phyloP scores from a whole-genome alignment of 2,329 filamentous ascomycete species.

The Fusarium scirpi region DNA sequence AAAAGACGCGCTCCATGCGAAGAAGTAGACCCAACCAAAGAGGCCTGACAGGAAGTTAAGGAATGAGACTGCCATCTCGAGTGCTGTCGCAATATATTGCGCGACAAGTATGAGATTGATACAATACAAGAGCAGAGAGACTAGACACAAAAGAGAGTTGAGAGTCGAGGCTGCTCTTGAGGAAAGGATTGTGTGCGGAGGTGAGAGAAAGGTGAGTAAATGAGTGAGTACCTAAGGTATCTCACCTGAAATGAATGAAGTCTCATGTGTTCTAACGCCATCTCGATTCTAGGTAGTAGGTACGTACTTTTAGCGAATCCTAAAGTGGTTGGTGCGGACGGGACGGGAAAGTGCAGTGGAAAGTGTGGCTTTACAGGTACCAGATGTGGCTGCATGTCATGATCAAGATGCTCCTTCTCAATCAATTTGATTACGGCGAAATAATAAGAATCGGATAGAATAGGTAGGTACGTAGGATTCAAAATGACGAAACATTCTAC shows the following conservation, averaged over 20 bases:
- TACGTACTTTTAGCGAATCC: conserved; percentile 8
- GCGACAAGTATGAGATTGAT: background rate
- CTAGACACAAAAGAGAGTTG: conserved; percentile 1
- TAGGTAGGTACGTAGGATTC: background rate
- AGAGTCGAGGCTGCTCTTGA: conserved; percentile 1
- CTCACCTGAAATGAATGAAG: conserved; percentile 1
- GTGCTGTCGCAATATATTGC: background rate
- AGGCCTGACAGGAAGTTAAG: conserved; percentile 66
- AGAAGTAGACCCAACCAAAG: conserved; percentile 80
- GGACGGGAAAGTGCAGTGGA: conserved; percentile 6
- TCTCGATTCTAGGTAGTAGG: conserved; percentile 3
- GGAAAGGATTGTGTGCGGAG: conserved; percentile 27
- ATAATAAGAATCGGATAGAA: background rate
- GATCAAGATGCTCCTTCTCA: conserved; percentile 5
- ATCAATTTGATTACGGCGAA: background rate
- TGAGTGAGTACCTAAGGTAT: background rate
- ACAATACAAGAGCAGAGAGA: background rate
- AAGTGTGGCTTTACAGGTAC: conserved; percentile 35
- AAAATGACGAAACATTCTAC: background rate
- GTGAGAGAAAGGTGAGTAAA: background rate
- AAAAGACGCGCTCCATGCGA: conserved; percentile 88
- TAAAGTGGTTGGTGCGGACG: background rate
- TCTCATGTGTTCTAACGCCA: conserved; percentile 41
- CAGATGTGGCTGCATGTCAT: conserved; percentile 36
- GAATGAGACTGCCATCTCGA: conserved; percentile 50